Conservation (phyloP, 2,329 filamentous ascomycete genomes). For the Ceratocystis lukuohia region DNA sequence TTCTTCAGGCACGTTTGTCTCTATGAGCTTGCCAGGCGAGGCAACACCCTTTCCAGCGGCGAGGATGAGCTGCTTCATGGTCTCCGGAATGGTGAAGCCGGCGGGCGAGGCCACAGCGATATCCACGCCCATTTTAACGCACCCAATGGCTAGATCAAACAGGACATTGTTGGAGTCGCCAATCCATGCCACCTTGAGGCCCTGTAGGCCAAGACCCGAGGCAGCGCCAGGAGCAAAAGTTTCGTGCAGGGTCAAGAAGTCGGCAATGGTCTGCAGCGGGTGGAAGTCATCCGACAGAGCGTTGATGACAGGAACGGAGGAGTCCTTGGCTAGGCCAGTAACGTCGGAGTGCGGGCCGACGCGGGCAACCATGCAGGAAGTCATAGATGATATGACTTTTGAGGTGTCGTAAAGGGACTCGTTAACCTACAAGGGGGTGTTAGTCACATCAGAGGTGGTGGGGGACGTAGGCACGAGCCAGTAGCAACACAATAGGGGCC, state of each 20-base stretch:
- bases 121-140: slow-evolving; percentile 74
- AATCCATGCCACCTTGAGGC: slow-evolving; percentile 87
- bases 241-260: slow-evolving; percentile 84
- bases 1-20: slow-evolving; percentile 72
- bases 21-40: slow-evolving; percentile 51
- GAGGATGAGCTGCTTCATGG: slow-evolving; percentile 61
- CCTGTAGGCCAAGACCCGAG: slow-evolving; percentile 52
- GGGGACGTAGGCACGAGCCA: background rate
- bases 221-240: slow-evolving; percentile 36
- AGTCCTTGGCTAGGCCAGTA: slow-evolving; percentile 54
- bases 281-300: slow-evolving; percentile 84
- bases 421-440: slow-evolving; percentile 52
- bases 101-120: slow-evolving; percentile 75
- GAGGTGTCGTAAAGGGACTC: slow-evolving; percentile 91
- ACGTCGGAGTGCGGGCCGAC: slow-evolving; percentile 68
- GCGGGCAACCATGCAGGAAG: slow-evolving; percentile 67
- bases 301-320: slow-evolving; percentile 71
- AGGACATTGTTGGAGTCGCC: slow-evolving; percentile 96
- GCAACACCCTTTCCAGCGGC: slow-evolving; percentile 44
- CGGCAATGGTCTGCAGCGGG: slow-evolving; percentile 85
- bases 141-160: slow-evolving; percentile 81
- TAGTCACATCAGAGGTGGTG: background rate
- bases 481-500: too few species aligned
- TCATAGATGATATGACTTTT: slow-evolving; percentile 87
- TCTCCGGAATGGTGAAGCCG: slow-evolving; percentile 66